Percentiles rank a stretch among this genome's conserved stretches.
These are phyloP conservation scores for Puccinia horiana DNA, from an alignment of 1,284 basidiomycete species.

Conservation along the genomic window DNA sequence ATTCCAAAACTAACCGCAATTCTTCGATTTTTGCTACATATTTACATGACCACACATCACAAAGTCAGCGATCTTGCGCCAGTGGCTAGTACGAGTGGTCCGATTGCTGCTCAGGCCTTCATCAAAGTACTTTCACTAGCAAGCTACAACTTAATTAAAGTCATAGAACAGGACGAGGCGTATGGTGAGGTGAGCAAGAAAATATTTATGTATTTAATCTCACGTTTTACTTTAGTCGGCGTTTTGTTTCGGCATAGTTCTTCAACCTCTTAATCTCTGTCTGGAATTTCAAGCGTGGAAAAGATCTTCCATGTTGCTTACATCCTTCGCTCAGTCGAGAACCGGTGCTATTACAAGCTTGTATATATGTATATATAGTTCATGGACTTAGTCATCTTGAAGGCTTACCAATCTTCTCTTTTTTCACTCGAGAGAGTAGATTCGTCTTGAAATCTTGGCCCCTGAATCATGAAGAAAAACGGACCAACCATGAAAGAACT, in stretches of 20 bases:
- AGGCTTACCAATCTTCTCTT: not conserved
- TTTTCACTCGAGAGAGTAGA: not conserved
- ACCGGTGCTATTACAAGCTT: too few relatives aligned
- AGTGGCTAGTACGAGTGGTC: slow-evolving; percentile 38
- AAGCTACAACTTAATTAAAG: slow-evolving; percentile 16
- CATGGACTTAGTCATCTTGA: not conserved
- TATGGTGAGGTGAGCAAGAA: slow-evolving; percentile 47
- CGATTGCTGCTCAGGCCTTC: slow-evolving; percentile 45
- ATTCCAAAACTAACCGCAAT: too few relatives aligned
- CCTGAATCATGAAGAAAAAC: not conserved
- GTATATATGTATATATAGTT: too few relatives aligned
- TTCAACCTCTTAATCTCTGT: too few relatives aligned
- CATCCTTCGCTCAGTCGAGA: too few relatives aligned
- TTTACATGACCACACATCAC: too few relatives aligned
- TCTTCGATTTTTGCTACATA: too few relatives aligned
- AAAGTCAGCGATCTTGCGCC: slow-evolving; percentile 49
- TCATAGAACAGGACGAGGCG: slow-evolving; percentile 48
- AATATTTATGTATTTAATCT: not conserved
- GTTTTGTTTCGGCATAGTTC: too few relatives aligned
- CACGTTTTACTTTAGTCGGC: not conserved
- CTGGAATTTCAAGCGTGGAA: not conserved
- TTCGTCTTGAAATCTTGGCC: slow-evolving; percentile 5
- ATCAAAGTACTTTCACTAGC: slow-evolving; percentile 45
- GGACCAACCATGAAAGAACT: not conserved
- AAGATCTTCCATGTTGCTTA: not conserved